Percentiles rank a stretch among this genome's conserved stretches.
These are phyloP conservation scores for Ganoderma leucocontextum DNA, from an alignment of 1,284 basidiomycete species.

Conservation along the genomic window DNA sequence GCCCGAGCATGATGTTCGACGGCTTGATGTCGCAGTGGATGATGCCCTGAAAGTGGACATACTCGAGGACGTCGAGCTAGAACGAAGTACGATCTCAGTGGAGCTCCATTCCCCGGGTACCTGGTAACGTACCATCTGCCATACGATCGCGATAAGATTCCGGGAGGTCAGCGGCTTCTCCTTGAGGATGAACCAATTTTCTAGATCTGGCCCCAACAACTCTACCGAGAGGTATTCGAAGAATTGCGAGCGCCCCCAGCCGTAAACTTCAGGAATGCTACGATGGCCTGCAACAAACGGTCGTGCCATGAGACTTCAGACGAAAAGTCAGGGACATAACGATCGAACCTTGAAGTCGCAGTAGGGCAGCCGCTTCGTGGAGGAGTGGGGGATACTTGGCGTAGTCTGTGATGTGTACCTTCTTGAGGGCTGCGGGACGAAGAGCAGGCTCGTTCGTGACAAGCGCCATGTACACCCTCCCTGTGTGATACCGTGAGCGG, in stretches of 20 bases:
- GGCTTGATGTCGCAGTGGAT: conserved; percentile 6
- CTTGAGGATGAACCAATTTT: background rate
- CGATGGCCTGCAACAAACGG: background rate
- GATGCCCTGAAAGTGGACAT: background rate
- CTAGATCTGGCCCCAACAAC: background rate
- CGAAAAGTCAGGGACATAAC: background rate
- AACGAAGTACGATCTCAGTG: background rate
- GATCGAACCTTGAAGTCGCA: background rate
- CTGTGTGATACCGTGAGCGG: background rate
- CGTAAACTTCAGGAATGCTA: background rate
- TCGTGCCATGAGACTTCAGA: background rate
- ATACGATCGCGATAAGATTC: background rate
- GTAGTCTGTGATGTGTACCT: background rate
- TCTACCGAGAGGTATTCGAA: background rate
- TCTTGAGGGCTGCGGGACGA: background rate
- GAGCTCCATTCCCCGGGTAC: background rate
- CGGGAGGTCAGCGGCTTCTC: background rate
- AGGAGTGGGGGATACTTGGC: background rate
- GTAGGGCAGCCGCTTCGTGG: background rate
- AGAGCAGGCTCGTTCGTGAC: background rate
- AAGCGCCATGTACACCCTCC: background rate
- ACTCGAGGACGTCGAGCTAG: background rate
- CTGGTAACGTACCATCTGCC: background rate
- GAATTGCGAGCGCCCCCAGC: background rate
- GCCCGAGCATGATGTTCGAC: background rate